phyloP scores from a whole-genome alignment of 108 stramenopile genomes.

The Cyclotella cryptica region DNA sequence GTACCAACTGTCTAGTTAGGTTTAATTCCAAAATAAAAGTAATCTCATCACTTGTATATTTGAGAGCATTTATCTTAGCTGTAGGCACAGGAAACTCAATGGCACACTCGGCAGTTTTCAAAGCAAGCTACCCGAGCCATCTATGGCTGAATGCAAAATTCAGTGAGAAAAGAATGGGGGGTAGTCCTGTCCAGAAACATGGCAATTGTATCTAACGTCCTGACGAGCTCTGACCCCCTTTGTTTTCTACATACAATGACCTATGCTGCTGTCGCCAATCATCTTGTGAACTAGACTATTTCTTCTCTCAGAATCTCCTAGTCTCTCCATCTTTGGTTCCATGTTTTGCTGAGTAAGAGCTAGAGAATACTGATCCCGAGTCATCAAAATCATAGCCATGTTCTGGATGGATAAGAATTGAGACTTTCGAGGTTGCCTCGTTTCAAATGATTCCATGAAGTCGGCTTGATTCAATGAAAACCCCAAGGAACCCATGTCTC shows the following conservation, averaged over 20 bases:
- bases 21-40: too few relatives aligned
- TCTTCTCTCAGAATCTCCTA: not conserved
- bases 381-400: slow-evolving; percentile 28
- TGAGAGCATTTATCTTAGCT: too few relatives aligned
- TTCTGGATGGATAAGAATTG: slow-evolving; percentile 14
- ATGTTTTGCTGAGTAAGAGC: slow-evolving; percentile 35
- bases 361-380: slow-evolving; percentile 16
- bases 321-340: slow-evolving; percentile 15
- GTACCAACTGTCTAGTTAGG: too few relatives aligned
- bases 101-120: not conserved
- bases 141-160: too few relatives aligned
- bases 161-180: slow-evolving; percentile 42
- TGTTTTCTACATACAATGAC: slow-evolving; percentile 11
- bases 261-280: not conserved
- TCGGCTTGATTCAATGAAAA: not conserved
- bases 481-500: not conserved
- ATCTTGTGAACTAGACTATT: slow-evolving; percentile 2
- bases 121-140: not conserved
- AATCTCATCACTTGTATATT: too few relatives aligned
- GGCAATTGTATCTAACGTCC: slow-evolving; percentile 34
- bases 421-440: not conserved
- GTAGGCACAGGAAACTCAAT: too few relatives aligned
- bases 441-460: not conserved
- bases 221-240: slow-evolving; percentile 18
- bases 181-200: slow-evolving; percentile 36